phyloP scores from a whole-genome alignment of 192 early-diverging fungal species.

The Chytriomyces hyalinus region DNA sequence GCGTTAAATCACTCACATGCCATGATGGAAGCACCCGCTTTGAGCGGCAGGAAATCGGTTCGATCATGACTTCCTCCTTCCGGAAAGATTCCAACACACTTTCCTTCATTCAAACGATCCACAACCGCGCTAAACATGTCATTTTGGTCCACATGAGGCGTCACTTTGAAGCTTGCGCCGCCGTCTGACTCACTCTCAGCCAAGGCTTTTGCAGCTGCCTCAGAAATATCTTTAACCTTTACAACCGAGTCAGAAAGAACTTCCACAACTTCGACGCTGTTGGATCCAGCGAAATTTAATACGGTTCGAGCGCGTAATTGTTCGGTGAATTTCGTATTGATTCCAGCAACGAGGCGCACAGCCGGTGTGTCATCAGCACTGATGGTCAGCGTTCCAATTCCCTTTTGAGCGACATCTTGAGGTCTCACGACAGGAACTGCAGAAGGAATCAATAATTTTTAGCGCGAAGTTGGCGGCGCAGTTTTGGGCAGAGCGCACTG shows the following conservation, averaged over 20 bases:
- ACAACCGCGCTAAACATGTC: constrained; percentile 87
- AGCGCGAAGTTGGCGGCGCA: no score
- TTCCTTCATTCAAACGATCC: constrained; percentile 71
- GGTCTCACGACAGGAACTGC: constrained; percentile 90
- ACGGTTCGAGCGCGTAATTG: constrained; percentile 68
- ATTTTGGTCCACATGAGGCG: constrained; percentile 87
- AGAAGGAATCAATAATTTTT: neutral
- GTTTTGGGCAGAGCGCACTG: no score
- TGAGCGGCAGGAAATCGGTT: constrained; percentile 93
- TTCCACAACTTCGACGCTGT: constrained; percentile 72
- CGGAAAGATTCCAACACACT: constrained; percentile 95
- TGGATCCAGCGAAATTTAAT: constrained; percentile 66
- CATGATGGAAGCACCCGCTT: constrained; percentile 70
- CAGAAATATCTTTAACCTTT: constrained; percentile 69
- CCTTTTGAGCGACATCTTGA: constrained; percentile 84
- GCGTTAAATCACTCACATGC: constrained; percentile 32
- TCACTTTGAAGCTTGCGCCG: constrained; percentile 46
- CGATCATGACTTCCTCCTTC: constrained; percentile 98
- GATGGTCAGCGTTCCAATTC: constrained; percentile 66
- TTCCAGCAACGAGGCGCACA: constrained; percentile 1
- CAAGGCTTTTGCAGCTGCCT: constrained; percentile 73
- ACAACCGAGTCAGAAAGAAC: constrained; percentile 86
- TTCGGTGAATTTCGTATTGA: constrained; percentile 57
- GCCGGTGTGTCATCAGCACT: neutral
- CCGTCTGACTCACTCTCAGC: constrained; percentile 33